These are phyloP conservation scores for Vitis amurensis DNA, from an alignment of 164 flowering plant genomes.

Conservation along the genomic window DNA sequence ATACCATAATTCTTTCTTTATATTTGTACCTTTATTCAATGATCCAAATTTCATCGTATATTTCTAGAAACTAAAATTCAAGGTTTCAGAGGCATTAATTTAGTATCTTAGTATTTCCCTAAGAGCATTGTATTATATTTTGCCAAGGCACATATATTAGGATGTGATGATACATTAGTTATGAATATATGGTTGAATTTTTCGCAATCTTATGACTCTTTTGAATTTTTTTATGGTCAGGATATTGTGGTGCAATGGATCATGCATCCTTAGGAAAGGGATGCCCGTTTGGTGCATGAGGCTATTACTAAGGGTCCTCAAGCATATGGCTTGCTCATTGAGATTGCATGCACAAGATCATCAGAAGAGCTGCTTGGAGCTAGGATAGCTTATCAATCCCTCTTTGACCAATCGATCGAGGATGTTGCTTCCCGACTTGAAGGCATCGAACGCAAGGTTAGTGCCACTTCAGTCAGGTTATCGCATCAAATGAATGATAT, in stretches of 20 bases:
- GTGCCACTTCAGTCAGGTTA: not conserved
- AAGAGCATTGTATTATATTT: too few relatives aligned
- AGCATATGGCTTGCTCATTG: constrained; percentile 46
- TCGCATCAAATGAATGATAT: too few relatives aligned
- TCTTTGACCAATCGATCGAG: constrained; percentile 72
- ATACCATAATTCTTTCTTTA: too few relatives aligned
- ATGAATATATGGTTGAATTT: too few relatives aligned
- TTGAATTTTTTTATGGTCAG: constrained; percentile 24
- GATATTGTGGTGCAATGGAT: constrained; percentile 72
- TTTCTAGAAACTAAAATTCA: too few relatives aligned
- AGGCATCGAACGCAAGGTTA: constrained; percentile 50
- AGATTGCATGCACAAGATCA: constrained; percentile 75
- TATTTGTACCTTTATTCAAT: too few relatives aligned
- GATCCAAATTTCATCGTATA: too few relatives aligned
- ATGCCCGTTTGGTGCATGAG: constrained; percentile 64
- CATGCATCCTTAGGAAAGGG: constrained; percentile 91
- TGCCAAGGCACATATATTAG: too few relatives aligned
- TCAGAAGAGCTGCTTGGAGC: constrained; percentile 78
- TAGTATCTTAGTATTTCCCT: too few relatives aligned
- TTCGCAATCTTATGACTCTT: too few relatives aligned
- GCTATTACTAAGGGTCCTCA: constrained; percentile 44
- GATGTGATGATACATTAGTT: too few relatives aligned
- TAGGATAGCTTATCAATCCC: constrained; percentile 79
- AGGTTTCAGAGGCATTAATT: too few relatives aligned
- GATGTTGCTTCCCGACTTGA: constrained; percentile 56